Base-by-base conservation (phyloP, 805 yeast genomes). In the Hanseniaspora singularis region DNA sequence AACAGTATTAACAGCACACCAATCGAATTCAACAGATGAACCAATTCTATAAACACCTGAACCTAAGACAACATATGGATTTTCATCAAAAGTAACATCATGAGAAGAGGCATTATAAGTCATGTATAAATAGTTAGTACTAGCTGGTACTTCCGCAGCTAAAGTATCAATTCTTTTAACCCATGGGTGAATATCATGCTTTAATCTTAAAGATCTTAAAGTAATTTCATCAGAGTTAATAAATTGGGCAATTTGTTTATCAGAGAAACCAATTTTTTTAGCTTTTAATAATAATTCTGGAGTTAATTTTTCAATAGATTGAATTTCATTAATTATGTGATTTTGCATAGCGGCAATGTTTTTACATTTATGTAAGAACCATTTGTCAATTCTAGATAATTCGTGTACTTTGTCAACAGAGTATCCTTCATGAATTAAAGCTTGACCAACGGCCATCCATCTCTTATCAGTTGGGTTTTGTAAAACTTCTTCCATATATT, bases 21-120 rank as follows among this genome's bases (percentile, higher is more conserved):
- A 89, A 69, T 89, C 98, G 62, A 89, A 89, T 68, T 89, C 98
- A 52, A 89, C 98, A 26, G 97, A 89, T 5, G 97, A 92, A 58
- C 98, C 98, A 62, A 89, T 89, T 70, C 98, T 79, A 74, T 89
- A 89, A 38, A 92, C 98, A 74, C 98, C 98, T 4, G 96, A 87
- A 54, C 97, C 97, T 51, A 89, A 72, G 36, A 89, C 98, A 83
- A 89, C 84, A 43, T 83, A 81, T 64, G 96, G 96, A 53, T 87
- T 79, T 54, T 89, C 96, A 55, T 87, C 79, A 60, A 89, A 92
- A n/a, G 70, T 62, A 51, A 92, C 77, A 66, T 89, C 98, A 55
- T 82, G 80, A 30, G 81, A 67, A 55, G 83, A 87, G 40, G 95
- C 97, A 60, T 85, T 88, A 70, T 92, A 89, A 32, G 97, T 92